Conservation (phyloP, 768 basidiomycete species). For the Agrocybe praecox region DNA sequence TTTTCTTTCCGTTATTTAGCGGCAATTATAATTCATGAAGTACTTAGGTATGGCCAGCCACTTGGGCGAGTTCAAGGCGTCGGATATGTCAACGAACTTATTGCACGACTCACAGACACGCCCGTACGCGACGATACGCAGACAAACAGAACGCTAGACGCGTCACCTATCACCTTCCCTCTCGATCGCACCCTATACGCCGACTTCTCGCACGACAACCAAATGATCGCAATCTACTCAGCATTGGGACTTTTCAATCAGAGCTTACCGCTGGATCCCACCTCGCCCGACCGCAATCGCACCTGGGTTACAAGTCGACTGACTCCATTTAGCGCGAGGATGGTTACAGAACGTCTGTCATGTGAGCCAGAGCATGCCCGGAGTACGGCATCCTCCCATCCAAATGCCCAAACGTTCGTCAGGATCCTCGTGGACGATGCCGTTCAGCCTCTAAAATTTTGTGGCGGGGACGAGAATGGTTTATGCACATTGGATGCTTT, state of each 20-base stretch:
- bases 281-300: slow-evolving; percentile 30
- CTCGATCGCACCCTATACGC: slow-evolving; percentile 65
- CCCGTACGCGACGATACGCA: slow-evolving; percentile 72
- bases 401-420: slow-evolving; percentile 54
- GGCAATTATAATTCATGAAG: neutral
- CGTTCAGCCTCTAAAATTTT: slow-evolving; percentile 64
- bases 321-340: slow-evolving; percentile 74
- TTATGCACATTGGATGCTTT: slow-evolving; percentile 69
- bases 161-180: slow-evolving; percentile 69
- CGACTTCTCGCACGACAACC: slow-evolving; percentile 88
- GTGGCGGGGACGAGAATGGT: slow-evolving; percentile 51
- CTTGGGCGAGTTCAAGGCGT: slow-evolving; percentile 82
- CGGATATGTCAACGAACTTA: slow-evolving; percentile 87
- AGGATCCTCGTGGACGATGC: slow-evolving; percentile 82
- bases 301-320: slow-evolving; percentile 61
- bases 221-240: slow-evolving; percentile 78
- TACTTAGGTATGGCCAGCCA: slow-evolving; percentile 59
- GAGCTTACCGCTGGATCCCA: slow-evolving; percentile 32
- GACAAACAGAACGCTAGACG: slow-evolving; percentile 75
- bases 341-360: slow-evolving; percentile 72
- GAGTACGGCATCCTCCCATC: no score
- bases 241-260: slow-evolving; percentile 59
- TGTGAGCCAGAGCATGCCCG: slow-evolving; percentile 33
- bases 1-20: neutral
- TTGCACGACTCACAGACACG: slow-evolving; percentile 71